phyloP scores from a whole-genome alignment of 1,139 yeast genomes.

The Yamadazyma songkhlaensis region DNA sequence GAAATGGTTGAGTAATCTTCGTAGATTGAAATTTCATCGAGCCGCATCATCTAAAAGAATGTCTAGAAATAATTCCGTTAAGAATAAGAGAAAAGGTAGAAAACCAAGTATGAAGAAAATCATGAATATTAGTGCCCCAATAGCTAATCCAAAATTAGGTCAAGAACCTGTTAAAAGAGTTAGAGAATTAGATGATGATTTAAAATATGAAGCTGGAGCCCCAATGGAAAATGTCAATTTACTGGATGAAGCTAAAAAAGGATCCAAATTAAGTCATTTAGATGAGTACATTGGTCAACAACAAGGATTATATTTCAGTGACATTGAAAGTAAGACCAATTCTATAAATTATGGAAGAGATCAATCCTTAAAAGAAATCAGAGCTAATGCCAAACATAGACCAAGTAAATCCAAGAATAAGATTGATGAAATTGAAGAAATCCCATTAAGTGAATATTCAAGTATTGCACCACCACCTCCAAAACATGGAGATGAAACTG shows the following conservation, averaged over 20 bases:
- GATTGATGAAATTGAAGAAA: slow-evolving; percentile 16
- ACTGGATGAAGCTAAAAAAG: slow-evolving; percentile 9
- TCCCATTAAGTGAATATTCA: slow-evolving; percentile 20
- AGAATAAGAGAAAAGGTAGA: slow-evolving; percentile 16
- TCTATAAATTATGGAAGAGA: slow-evolving; percentile 18
- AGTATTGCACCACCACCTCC: slow-evolving; percentile 26
- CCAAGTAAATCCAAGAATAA: slow-evolving; percentile 5
- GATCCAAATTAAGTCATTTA: slow-evolving; percentile 21
- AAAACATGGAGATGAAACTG: slow-evolving; percentile 17
- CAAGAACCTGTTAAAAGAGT: slow-evolving; percentile 17
- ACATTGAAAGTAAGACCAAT: slow-evolving; percentile 13
- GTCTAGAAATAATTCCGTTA: slow-evolving; percentile 14
- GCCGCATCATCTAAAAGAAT: slow-evolving; percentile 27
- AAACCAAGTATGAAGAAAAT: slow-evolving; percentile 14
- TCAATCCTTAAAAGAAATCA: not conserved
- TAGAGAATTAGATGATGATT: slow-evolving; percentile 20
- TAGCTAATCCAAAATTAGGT: slow-evolving; percentile 30
- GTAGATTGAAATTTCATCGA: slow-evolving; percentile 21
- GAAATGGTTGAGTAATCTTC: slow-evolving; percentile 23
- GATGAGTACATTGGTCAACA: slow-evolving; percentile 30
- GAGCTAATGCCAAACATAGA: not conserved
- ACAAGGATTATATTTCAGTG: slow-evolving; percentile 20
- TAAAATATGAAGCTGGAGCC: slow-evolving; percentile 31
- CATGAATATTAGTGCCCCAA: slow-evolving; percentile 23
- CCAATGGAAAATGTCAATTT: slow-evolving; percentile 17